These are phyloP conservation scores for Pichia inconspicua DNA, from an alignment of 1,139 yeast species.

Conservation along the genomic window DNA sequence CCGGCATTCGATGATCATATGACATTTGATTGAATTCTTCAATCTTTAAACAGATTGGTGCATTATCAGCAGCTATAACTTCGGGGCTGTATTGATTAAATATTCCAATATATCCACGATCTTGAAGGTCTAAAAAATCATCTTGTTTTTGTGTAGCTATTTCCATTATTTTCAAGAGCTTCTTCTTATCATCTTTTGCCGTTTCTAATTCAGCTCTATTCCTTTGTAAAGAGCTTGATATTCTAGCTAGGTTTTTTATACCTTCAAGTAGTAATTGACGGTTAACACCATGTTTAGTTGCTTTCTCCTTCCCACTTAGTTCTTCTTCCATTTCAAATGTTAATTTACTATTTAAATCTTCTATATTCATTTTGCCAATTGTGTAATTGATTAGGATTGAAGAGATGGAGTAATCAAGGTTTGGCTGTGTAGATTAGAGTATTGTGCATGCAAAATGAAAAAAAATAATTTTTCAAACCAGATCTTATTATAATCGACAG, in stretches of 20 bases:
- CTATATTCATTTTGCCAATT: not conserved
- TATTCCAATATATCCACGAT: not conserved
- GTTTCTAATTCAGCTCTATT: not conserved
- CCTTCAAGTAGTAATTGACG: not conserved
- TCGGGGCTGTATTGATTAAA: not conserved
- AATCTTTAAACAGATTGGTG: not conserved
- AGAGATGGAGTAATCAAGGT: not conserved
- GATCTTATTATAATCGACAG: too few relatives aligned
- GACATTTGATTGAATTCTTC: not conserved
- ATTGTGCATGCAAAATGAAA: not conserved
- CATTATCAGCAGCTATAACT: not conserved
- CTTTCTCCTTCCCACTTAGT: not conserved
- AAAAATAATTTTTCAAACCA: not conserved
- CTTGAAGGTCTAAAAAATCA: not conserved
- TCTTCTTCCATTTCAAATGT: not conserved
- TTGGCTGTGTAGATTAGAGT: not conserved
- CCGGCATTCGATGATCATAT: not conserved
- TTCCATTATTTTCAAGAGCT: not conserved
- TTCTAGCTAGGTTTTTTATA: not conserved
- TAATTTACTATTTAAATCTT: not conserved
- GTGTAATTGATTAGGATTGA: too few relatives aligned
- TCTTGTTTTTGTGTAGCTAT: not conserved
- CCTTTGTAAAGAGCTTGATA: not conserved
- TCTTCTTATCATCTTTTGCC: not conserved
- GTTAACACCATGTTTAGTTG: not conserved